Base-by-base conservation (phyloP, 768 basidiomycete species). In the Suillus luteus region DNA sequence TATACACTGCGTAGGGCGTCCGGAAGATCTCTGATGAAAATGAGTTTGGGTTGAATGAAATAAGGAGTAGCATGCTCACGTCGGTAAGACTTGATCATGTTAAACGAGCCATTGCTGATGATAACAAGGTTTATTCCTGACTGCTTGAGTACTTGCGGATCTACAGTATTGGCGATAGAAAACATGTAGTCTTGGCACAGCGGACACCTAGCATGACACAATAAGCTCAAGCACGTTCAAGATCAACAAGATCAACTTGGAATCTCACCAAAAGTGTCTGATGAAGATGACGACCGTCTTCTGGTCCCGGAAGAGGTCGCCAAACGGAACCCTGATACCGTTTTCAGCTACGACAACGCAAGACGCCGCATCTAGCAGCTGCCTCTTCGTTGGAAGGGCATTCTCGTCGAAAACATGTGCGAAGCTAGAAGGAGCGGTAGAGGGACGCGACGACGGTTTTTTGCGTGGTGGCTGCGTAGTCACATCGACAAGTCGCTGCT, bases 171-270 rank as follows among this genome's bases (percentile, higher is more conserved):
- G 76, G 79, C 76, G 66, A 92, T 81, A 40, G 86, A 88, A 48
- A 85, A 80, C 82, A 95, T 86, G 74, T 96, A 97, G 73, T 96
- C 94, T 71, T 94, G 92, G 74, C 92, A 93, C 14, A 87, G 76
- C 0, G 91, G 89, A 71, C 93, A 95, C 83, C 86, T 85, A 48
- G 5, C 52, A 54, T 15, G 14, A 43, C 6, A 0, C n/a, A 27
- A 60, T 52, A 14, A 55, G 27, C 22, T 59, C 17, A 46, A 12
- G 37, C 64, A 64, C 63, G 38, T 3, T 22, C n/a, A 35, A 55
- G 62, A 54, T 61, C 60, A 31, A 55, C n/a, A 35, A 55, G 62
- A 54, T 61, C 60, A 31, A 55, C 24, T 44, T 49, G 55, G 51
- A 11, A 27, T 67, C 73, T 63, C 58, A 84, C 91, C 88, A 92